Evolutionary conservation across 441 rosid species (phyloP).

Genomic region (Adansonia grandidieri): DNA sequence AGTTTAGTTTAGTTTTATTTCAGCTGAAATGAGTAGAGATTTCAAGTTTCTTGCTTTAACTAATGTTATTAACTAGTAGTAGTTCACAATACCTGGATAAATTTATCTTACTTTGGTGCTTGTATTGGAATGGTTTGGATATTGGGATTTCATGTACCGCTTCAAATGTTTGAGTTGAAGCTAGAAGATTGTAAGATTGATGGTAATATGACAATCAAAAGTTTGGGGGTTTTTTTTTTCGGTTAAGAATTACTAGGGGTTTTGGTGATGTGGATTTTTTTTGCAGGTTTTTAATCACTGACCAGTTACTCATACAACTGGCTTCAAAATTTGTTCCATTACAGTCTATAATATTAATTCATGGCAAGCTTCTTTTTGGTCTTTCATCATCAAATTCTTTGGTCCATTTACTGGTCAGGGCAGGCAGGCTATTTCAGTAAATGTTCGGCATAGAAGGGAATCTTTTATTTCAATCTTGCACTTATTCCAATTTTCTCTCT

Average conservation of each 20-base stretch:
- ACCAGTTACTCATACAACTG: background rate
- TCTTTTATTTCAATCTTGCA: background rate
- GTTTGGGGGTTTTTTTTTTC: background rate
- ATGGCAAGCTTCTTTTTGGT: background rate
- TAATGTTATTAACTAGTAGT: background rate
- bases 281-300: background rate
- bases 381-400: background rate
- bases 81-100: too few relatives aligned
- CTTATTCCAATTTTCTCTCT: background rate
- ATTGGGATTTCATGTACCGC: background rate
- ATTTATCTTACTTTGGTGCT: background rate
- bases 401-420: background rate
- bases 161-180: conserved; percentile 2
- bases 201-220: background rate
- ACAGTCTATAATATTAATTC: background rate
- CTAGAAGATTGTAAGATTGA: conserved; percentile 5
- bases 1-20: background rate
- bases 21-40: too few relatives aligned
- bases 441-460: conserved; percentile 4
- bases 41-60: conserved; percentile 19
- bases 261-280: background rate
- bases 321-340: background rate
- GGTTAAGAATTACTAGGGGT: background rate
- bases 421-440: background rate
- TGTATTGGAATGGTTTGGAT: background rate